Percentiles rank a stretch among this genome's conserved stretches.
Evolutionary conservation across 805 yeast genomes (phyloP).

Genomic region (Kurtzmaniella fragi): DNA sequence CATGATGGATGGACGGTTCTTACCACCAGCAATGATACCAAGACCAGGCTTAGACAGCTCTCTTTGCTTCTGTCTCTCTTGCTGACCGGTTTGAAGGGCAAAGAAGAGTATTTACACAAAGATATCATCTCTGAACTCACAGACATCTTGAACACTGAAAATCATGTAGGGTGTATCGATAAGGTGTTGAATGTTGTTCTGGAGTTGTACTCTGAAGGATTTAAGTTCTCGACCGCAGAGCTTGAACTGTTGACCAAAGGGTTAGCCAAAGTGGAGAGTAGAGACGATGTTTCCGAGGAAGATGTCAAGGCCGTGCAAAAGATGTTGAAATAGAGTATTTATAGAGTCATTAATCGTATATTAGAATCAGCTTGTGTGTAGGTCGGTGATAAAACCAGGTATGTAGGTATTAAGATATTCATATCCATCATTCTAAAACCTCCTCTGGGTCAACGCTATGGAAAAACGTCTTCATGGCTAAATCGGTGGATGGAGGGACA

Average conservation of each 20-base stretch:
- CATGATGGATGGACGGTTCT: conserved; percentile 61
- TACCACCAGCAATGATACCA: conserved; percentile 24
- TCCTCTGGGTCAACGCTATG: conserved; percentile 48
- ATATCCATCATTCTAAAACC: conserved; percentile 11
- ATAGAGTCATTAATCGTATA: background rate
- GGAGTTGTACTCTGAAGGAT: conserved; percentile 38
- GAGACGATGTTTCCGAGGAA: conserved; percentile 49
- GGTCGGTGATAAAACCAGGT: too few species aligned
- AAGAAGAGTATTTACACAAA: conserved; percentile 33
- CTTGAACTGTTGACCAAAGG: conserved; percentile 26
- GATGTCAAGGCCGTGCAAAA: conserved; percentile 48
- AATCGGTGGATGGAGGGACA: conserved; percentile 47
- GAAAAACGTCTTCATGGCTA: conserved; percentile 43
- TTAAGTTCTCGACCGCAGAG: conserved; percentile 44
- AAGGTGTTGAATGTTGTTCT: conserved; percentile 49
- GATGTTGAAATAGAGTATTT: conserved; percentile 18
- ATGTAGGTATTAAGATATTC: background rate
- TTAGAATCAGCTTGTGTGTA: too few species aligned
- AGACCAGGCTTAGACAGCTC: conserved; percentile 47
- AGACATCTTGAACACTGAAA: conserved; percentile 23
- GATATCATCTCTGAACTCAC: conserved; percentile 30
- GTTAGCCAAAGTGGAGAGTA: conserved; percentile 33
- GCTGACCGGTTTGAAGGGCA: conserved; percentile 44
- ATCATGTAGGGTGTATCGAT: conserved; percentile 50
- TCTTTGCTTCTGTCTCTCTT: conserved; percentile 57